Percentiles rank a stretch among this genome's conserved stretches.
Conservation (phyloP, 2,329 filamentous ascomycete genomes). For the Trichocomaceae sp. region DNA sequence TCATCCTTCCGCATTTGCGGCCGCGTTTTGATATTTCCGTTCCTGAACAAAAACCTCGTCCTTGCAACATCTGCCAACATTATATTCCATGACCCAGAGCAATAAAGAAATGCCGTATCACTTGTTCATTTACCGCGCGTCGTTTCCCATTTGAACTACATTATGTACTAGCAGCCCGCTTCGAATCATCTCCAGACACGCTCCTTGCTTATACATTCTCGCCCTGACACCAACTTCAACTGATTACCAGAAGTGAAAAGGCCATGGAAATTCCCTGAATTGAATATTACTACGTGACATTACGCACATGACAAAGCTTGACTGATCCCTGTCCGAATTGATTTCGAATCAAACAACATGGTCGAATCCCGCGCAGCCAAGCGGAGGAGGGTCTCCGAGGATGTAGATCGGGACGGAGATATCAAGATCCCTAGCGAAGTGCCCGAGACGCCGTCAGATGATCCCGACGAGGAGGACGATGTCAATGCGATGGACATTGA, state of each 20-base stretch:
- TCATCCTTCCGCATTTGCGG: slow-evolving; percentile 8
- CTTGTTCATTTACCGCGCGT: not conserved
- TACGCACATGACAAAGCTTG: not conserved
- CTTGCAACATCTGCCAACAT: not conserved
- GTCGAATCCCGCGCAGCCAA: slow-evolving; percentile 30
- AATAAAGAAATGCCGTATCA: not conserved
- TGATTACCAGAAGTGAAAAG: not conserved
- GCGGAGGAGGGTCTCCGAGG: slow-evolving; percentile 30
- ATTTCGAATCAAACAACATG: slow-evolving; percentile 17
- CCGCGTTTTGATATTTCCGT: slow-evolving; percentile 10
- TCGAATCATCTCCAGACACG: not conserved
- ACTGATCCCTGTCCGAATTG: not conserved
- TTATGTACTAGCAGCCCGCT: not conserved
- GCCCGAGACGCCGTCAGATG: slow-evolving; percentile 7
- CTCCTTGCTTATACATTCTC: not conserved
- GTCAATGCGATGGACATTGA: slow-evolving; percentile 12
- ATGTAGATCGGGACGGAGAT: slow-evolving; percentile 16
- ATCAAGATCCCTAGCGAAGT: slow-evolving; percentile 16
- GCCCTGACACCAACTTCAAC: not conserved
- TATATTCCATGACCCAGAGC: not conserved
- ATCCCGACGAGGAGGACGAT: slow-evolving; percentile 6
- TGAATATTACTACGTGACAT: no score
- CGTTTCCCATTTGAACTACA: not conserved
- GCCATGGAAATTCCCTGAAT: not conserved
- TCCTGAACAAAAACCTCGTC: slow-evolving; percentile 5